Evolutionary conservation across 1,284 basidiomycete genomes (phyloP), one percentile per base, ranked within the genome.

Genomic region (Papiliotrema fonsecae): DNA sequence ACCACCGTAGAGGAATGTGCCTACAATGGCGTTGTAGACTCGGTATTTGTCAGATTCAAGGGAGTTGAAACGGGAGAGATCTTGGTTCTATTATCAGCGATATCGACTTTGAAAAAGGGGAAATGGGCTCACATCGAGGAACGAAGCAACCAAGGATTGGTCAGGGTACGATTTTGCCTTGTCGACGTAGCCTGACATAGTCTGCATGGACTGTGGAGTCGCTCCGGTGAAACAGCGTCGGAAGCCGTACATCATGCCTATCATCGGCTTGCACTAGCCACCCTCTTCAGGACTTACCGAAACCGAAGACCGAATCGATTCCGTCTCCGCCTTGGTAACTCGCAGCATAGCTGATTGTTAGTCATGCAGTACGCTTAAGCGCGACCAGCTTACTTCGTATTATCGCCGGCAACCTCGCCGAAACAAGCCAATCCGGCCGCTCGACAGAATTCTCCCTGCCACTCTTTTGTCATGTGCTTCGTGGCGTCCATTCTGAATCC

Each of bases 391-490:
- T 47, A 85, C 72, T 73, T 65, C 22, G 84, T 75, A 42, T 81
- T 76, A 27, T 76, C 67, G 19, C 78, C 79, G 52, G 80, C 81
- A 19, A 88, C 83, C 71, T 89, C 87, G 30, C 87, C 87, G 42
- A 88, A 84, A 52, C 85, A 87, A 72, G 86, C 89, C 26, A 87
- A 82, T 2, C 83, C 85, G 0, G 86, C 84, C 25, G 77, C 77
- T 27, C 71, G 70, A 58, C 81, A 84, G 61, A 90, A 87, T 1
- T 66, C 68, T 1, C 62, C 54, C 56, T 65, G 67, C 55, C 64
- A 67, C 2, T 54, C 41, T 22, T 52, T 52, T 34, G 43, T 45
- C 54, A 72, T 68, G 50, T 71, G 84, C 80, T 85, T 86, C 31
- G 80, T 81, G 31, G 81, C 81, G 51, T 89, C 87, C 58, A 89